phyloP scores from a whole-genome alignment of 768 basidiomycete genomes.

The Cyclocybe cylindracea region DNA sequence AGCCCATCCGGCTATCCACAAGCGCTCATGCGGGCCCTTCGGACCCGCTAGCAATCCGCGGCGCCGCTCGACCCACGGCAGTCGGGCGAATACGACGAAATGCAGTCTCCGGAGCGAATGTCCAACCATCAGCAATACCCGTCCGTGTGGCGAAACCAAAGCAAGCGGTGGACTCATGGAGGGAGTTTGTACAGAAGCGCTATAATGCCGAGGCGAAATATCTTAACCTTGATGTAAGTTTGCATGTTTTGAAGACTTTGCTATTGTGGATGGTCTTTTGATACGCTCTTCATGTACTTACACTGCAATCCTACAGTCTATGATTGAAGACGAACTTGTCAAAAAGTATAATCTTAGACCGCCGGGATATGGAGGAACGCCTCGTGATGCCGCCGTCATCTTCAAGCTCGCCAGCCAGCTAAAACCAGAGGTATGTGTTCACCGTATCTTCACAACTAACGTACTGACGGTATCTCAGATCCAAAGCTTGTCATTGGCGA shows the following conservation, averaged over 20 bases:
- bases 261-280: conserved; percentile 13
- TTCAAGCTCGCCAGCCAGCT: conserved; percentile 86
- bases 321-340: conserved; percentile 77
- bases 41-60: conserved; percentile 65
- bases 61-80: conserved; percentile 48
- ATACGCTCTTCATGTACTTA: conserved; percentile 16
- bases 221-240: conserved; percentile 81
- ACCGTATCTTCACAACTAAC: conserved; percentile 6
- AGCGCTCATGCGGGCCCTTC: conserved; percentile 40
- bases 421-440: conserved; percentile 60
- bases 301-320: conserved; percentile 48
- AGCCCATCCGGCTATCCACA: conserved; percentile 28
- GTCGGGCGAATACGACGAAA: conserved; percentile 63
- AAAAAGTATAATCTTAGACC: conserved; percentile 69
- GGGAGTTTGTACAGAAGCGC: conserved; percentile 69
- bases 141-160: conserved; percentile 25
- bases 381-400: conserved; percentile 76
- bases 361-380: conserved; percentile 68
- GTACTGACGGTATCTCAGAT: conserved; percentile 40
- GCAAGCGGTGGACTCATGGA: conserved; percentile 65
- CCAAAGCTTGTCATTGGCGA: conserved; percentile 83
- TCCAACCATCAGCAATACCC: conserved; percentile 19
- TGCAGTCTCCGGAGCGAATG: conserved; percentile 35
- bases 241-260: conserved; percentile 2
- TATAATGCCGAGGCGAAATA: conserved; percentile 71